Base-by-base conservation (phyloP, 164 flowering plant genomes). In the Umbellularia californica region DNA sequence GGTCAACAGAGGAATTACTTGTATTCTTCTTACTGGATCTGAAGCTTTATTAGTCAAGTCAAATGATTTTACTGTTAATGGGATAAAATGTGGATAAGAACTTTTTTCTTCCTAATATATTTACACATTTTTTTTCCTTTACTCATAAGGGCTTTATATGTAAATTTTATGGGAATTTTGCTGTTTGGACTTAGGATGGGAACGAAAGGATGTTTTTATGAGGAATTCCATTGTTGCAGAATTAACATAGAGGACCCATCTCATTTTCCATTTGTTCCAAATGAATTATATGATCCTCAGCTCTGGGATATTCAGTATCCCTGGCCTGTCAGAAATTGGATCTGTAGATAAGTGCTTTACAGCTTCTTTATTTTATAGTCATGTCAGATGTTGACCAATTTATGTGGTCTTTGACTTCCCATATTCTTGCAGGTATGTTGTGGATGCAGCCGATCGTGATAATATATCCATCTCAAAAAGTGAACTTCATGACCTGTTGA, bases 391-490 rank as follows among this genome's bases (percentile, higher is more conserved):
- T 20, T 41, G 47, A 41, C 47, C 47, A 41, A 60, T 60, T 20
- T 24, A 20, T 65, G 68, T 65, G 27, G 35, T 24, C 24, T 41
- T 6, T 67, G 70, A 67, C 15, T 67, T 33, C 14, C 30, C 27
- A 14, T 67, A 67, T 30, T 60, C 17, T 24, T 81, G 82, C 87
- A 91, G 93, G 25, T 91, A 90, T 70, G 96, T 90, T 70, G 93
- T 91, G 77, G 96, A 91, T 85, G 91, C 92, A 71, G 93, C 95
- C 69, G 95, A 91, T 80, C 82, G 52, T 72, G 95, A 89, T 50
- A 91, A 88, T 76, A 63, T 91, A 71, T 33, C 86, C 72, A 84
- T 85, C 71, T 89, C 93, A 60, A 88, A 65, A 80, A 87, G 86
- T 72, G 93, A 91, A 79, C 93, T 91, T 51, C 92, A 88, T 78